Conservation (phyloP, 805 yeast species). For the Priceomyces medius region DNA sequence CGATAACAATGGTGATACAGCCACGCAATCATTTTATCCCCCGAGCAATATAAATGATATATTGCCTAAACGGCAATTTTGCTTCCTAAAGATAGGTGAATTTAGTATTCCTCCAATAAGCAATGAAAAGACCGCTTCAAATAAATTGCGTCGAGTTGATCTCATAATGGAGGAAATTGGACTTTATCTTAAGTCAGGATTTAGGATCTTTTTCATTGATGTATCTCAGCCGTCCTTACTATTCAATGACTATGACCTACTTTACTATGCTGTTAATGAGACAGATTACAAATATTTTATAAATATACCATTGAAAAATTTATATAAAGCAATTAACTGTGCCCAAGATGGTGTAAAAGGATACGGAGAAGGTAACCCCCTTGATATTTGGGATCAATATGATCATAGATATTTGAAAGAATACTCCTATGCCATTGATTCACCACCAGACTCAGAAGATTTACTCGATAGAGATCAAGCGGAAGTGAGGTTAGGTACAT, state of each 20-base stretch:
- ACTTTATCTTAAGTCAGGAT: constrained; percentile 50
- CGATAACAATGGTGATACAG: constrained; percentile 22
- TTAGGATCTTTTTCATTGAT: constrained; percentile 46
- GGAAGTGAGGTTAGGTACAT: constrained; percentile 18
- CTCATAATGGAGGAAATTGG: constrained; percentile 59
- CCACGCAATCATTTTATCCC: constrained; percentile 47
- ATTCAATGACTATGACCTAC: constrained; percentile 42
- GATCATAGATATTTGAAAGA: constrained; percentile 17
- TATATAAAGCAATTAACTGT: constrained; percentile 46
- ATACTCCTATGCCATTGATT: neutral
- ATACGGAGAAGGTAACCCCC: constrained; percentile 30
- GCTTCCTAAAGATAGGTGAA: constrained; percentile 51
- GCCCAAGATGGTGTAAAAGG: constrained; percentile 26
- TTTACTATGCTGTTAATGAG: constrained; percentile 41
- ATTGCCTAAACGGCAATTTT: constrained; percentile 51
- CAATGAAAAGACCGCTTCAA: constrained; percentile 4
- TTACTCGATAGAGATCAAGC: neutral
- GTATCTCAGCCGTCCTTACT: constrained; percentile 39
- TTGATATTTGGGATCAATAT: constrained; percentile 17
- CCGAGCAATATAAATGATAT: constrained; percentile 58
- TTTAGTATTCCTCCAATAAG: constrained; percentile 33
- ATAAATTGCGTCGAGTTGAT: constrained; percentile 27
- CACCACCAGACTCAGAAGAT: neutral
- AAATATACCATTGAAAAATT: constrained; percentile 45
- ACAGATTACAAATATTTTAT: constrained; percentile 42